phyloP scores from a whole-genome alignment of 768 basidiomycete species.

The Naganishia randhawae region DNA sequence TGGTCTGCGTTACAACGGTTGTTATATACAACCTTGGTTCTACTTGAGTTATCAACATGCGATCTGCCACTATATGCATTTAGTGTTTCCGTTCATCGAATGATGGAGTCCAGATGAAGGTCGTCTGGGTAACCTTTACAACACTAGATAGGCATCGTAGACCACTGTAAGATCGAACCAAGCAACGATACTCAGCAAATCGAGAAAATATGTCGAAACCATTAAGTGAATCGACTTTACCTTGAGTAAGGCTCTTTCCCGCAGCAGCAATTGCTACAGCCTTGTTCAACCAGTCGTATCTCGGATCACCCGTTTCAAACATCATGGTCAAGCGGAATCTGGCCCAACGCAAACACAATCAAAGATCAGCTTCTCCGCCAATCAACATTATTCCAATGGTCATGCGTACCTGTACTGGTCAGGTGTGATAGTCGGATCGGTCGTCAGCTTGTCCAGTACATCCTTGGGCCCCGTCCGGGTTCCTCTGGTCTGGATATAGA shows the following conservation, averaged over 20 bases:
- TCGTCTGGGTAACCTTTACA: too few species aligned
- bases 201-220: neutral
- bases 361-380: neutral
- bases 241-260: constrained; percentile 36
- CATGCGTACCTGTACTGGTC: constrained; percentile 28
- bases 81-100: too few species aligned
- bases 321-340: constrained; percentile 35
- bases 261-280: constrained; percentile 35
- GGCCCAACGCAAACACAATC: neutral
- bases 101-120: too few species aligned
- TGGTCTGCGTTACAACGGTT: too few species aligned
- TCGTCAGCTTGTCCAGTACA: constrained; percentile 36
- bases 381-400: neutral
- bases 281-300: constrained; percentile 40
- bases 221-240: neutral
- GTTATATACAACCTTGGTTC: too few species aligned
- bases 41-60: too few species aligned
- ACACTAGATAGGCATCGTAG: neutral
- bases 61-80: too few species aligned
- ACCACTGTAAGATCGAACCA: neutral
- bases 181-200: neutral
- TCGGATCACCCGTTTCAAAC: constrained; percentile 39
- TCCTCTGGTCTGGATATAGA: constrained; percentile 42
- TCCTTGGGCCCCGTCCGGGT: constrained; percentile 37
- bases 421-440: constrained; percentile 33